Conservation (phyloP, 768 basidiomycete genomes). For the Suillus plorans region DNA sequence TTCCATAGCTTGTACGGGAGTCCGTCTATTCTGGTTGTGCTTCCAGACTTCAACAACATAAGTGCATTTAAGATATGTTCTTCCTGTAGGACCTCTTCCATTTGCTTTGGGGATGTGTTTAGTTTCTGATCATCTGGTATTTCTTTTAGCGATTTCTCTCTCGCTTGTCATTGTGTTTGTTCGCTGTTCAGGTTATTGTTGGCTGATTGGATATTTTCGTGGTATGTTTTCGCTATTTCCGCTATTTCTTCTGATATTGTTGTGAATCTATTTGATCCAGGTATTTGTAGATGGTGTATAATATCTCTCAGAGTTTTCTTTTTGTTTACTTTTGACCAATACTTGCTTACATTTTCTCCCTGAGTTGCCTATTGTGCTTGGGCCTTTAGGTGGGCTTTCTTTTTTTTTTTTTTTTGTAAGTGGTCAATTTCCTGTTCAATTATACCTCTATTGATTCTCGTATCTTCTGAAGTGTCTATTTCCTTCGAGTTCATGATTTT, state of each 20-base stretch:
- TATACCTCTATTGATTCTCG: neutral
- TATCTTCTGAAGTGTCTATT: neutral
- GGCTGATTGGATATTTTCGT: neutral
- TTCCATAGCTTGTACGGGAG: conserved; percentile 31
- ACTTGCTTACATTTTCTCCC: neutral
- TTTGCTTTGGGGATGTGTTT: accelerated
- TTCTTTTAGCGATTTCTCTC: neutral
- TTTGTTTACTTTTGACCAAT: neutral
- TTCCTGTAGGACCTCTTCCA: neutral
- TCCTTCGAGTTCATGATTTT: accelerated
- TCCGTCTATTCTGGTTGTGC: conserved; percentile 26
- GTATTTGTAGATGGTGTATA: accelerated
- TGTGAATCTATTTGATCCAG: neutral
- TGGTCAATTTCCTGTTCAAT: neutral
- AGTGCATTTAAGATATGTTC: conserved; percentile 16
- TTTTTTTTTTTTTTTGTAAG: neutral
- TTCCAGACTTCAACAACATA: conserved; percentile 13
- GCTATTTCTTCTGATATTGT: neutral
- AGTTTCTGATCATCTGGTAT: neutral
- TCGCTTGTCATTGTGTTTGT: too few species aligned
- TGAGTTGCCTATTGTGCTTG: neutral
- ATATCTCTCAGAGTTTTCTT: neutral
- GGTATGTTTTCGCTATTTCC: neutral
- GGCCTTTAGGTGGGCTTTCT: neutral
- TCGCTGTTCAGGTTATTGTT: too few species aligned